These are phyloP conservation scores for Ramalina intermedia DNA, from an alignment of 495 filamentous ascomycete genomes.

Conservation along the genomic window DNA sequence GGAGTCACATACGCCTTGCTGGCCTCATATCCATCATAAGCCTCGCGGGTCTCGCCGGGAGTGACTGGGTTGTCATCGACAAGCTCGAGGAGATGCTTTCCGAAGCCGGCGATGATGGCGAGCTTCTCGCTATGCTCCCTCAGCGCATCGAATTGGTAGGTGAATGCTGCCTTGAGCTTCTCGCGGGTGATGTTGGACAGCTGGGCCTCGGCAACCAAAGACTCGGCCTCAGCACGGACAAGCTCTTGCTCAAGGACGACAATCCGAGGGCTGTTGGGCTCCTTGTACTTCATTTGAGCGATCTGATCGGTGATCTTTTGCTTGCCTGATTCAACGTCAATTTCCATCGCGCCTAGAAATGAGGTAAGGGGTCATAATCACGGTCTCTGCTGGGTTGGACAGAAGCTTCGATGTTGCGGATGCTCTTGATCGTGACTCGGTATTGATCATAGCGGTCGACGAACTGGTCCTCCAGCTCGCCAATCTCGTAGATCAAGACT, in stretches of 20 bases:
- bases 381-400: slow-evolving; percentile 96
- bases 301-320: slow-evolving; percentile 99
- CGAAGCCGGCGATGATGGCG: slow-evolving; percentile 92
- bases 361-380: slow-evolving; percentile 29
- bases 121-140: slow-evolving; percentile 97
- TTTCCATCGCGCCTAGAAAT: background rate
- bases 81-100: slow-evolving; percentile 89
- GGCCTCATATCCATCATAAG: slow-evolving; percentile 96
- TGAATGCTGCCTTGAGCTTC: slow-evolving; percentile 96
- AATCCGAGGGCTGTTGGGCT: slow-evolving; percentile 92
- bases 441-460: slow-evolving; percentile 99
- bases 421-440: slow-evolving; percentile 97
- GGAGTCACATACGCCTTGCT: slow-evolving; percentile 55
- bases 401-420: slow-evolving; percentile 95
- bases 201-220: slow-evolving; percentile 92
- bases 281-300: slow-evolving; percentile 98
- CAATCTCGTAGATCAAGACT: slow-evolving; percentile 94
- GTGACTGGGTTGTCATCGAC: slow-evolving; percentile 95
- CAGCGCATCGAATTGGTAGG: slow-evolving; percentile 95
- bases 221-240: slow-evolving; percentile 95
- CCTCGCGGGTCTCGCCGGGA: slow-evolving; percentile 86
- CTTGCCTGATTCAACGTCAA: slow-evolving; percentile 43
- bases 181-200: slow-evolving; percentile 98
- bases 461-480: slow-evolving; percentile 94
- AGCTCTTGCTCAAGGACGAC: slow-evolving; percentile 97